Evolutionary conservation across 1,284 basidiomycete genomes (phyloP), one percentile per base, ranked within the genome.

Genomic region (Cryptococcus sp.): DNA sequence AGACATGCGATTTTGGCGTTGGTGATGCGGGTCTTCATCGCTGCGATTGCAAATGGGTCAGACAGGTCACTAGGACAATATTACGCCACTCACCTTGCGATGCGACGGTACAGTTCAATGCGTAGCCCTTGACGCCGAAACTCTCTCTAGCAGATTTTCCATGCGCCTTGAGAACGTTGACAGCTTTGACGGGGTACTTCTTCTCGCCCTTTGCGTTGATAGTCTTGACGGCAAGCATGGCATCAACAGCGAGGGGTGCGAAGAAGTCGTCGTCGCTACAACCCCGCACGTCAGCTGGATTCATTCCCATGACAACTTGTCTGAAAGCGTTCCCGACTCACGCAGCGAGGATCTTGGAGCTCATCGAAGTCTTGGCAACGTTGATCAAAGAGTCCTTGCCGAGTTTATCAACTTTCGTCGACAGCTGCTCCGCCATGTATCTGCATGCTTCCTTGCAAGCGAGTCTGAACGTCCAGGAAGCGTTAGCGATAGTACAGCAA

Each of bases 121-220:
- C 96, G 81, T 99, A 99, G 47, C 96, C 96, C 73, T 91, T 91
- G 61, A 99, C 89, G 75, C 91, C 93, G 64, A 98, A 78, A 41
- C 93, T 97, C 78, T 99, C 96, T 65, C 93, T 86, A 23, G 94
- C 93, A 76, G 92, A 95, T 80, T 88, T 89, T 60, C 96, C 96
- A 75, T 99, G 96, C 10, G 96, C 96, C 80, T 99, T 99, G 71
- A 99, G 84, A n/a, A 99, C 87, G 75, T 99, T 99, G 66, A 99
- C 96, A 1, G 96, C 96, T 82, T 99, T 99, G 70, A 99, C 96
- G 8, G 96, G 96, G 81, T 99, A 99, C 81, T 97, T 99, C 75
- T 90, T 89, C 80, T 99, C 96, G 40, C 96, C 96, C 59, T 93
- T 87, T 62, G 87, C 82, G 80, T 99, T 99, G 67, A 93, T 87